Conservation (phyloP, 495 filamentous ascomycete genomes). For the Apodospora peruviana region DNA sequence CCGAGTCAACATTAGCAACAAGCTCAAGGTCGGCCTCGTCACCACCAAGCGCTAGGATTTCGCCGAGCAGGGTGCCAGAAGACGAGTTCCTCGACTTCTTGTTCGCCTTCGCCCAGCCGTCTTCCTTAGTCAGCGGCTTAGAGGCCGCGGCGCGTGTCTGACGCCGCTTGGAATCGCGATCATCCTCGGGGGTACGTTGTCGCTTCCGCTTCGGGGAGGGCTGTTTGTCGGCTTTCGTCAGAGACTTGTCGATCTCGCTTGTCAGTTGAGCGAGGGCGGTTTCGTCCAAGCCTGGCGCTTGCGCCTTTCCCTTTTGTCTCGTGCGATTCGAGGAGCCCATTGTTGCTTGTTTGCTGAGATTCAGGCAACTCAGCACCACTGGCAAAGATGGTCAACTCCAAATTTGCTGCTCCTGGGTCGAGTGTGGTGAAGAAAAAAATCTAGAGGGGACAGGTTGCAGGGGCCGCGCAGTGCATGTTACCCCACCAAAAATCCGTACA, state of each 20-base stretch:
- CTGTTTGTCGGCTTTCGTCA: constrained; percentile 21
- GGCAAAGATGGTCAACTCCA: too few species aligned
- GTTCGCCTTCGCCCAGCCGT: constrained; percentile 4
- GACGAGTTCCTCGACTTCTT: constrained; percentile 20
- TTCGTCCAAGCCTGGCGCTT: constrained; percentile 51
- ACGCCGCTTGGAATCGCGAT: constrained; percentile 45
- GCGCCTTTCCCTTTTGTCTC: constrained; percentile 15
- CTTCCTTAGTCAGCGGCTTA: constrained; percentile 17
- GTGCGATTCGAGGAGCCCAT: constrained; percentile 20
- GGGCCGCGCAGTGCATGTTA: too few species aligned
- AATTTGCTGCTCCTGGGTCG: too few species aligned
- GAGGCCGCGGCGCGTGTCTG: constrained; percentile 28
- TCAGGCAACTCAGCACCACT: too few species aligned
- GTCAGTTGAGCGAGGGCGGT: constrained; percentile 57
- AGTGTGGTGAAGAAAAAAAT: too few species aligned
- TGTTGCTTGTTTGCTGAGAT: not conserved
- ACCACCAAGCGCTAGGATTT: constrained; percentile 72
- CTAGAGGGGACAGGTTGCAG: too few species aligned
- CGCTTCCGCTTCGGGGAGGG: constrained; percentile 41
- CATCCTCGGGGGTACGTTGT: constrained; percentile 22
- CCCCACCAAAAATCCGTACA: too few species aligned
- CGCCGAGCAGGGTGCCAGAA: constrained; percentile 48
- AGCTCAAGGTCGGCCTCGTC: constrained; percentile 69
- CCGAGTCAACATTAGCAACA: constrained; percentile 56
- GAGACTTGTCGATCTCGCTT: constrained; percentile 55